These are phyloP conservation scores for Chamaecyparis obtusa DNA, from an alignment of 75 land plant genomes.

Conservation along the genomic window DNA sequence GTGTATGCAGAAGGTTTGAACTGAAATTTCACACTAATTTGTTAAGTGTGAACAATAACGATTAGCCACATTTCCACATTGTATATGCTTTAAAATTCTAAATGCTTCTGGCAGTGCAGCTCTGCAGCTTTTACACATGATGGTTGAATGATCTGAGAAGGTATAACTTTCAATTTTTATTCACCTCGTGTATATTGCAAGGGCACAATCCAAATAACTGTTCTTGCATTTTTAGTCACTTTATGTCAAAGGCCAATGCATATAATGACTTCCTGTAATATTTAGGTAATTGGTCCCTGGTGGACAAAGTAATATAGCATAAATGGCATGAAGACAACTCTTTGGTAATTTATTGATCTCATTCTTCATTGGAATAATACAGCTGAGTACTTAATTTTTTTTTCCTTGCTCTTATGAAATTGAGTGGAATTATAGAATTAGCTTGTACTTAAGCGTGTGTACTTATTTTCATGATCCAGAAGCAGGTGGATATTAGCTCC, in stretches of 20 bases:
- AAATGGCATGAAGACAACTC: not conserved
- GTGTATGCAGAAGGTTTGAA: not conserved
- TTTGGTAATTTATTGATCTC: not conserved
- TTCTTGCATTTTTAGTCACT: not conserved
- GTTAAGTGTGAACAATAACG: not conserved
- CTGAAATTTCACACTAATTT: not conserved
- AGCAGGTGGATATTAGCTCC: slow-evolving; percentile 8
- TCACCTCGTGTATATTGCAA: not conserved
- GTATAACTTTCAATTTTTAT: not conserved
- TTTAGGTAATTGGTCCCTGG: not conserved
- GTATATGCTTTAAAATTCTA: not conserved
- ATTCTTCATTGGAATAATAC: slow-evolving; percentile 3
- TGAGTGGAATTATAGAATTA: not conserved
- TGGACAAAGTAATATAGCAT: slow-evolving; percentile 2
- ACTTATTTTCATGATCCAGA: not conserved
- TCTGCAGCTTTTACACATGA: not conserved
- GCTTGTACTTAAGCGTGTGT: not conserved
- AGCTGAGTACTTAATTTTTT: not conserved
- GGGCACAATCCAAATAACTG: not conserved
- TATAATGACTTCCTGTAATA: slow-evolving; percentile 3
- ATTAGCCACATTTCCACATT: not conserved
- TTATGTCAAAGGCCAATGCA: not conserved
- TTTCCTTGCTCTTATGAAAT: not conserved
- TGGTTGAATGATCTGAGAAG: not conserved
- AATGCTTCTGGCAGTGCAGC: not conserved